Evolutionary conservation across 1,284 basidiomycete genomes (phyloP).

Genomic region (Naganishia sp.): DNA sequence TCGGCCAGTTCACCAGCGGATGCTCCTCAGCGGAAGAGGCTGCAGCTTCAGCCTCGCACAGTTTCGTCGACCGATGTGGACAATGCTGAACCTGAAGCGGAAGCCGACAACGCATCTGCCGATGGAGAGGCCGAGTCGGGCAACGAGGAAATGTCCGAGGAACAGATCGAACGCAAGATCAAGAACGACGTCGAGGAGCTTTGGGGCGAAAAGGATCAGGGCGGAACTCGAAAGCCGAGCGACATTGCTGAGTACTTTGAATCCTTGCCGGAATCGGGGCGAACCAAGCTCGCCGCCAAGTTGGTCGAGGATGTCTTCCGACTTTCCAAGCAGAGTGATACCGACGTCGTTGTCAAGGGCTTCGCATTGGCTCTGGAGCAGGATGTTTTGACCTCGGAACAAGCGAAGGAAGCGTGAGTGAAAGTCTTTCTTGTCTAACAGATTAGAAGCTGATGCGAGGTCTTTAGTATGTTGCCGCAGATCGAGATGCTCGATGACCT

Average conservation of each 20-base stretch:
- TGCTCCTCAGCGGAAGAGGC: slow-evolving; percentile 63
- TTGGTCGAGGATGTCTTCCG: slow-evolving; percentile 83
- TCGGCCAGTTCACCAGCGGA: slow-evolving; percentile 49
- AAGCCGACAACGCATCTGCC: slow-evolving; percentile 59
- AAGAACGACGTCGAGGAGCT: slow-evolving; percentile 58
- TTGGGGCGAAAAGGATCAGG: slow-evolving; percentile 53
- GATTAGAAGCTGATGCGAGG: not conserved
- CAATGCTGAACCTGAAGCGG: slow-evolving; percentile 55
- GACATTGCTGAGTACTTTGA: slow-evolving; percentile 67
- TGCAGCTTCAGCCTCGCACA: slow-evolving; percentile 67
- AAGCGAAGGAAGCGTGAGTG: slow-evolving; percentile 62
- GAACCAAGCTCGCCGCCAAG: slow-evolving; percentile 70
- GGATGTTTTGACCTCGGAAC: slow-evolving; percentile 58
- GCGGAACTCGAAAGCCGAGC: slow-evolving; percentile 50
- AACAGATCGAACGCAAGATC: slow-evolving; percentile 74
- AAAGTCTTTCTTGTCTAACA: not conserved
- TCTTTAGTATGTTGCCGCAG: slow-evolving; percentile 62
- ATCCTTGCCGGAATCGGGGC: slow-evolving; percentile 56
- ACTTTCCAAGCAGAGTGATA: slow-evolving; percentile 83
- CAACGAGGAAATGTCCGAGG: slow-evolving; percentile 62
- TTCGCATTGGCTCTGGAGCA: slow-evolving; percentile 60
- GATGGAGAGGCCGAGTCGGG: slow-evolving; percentile 62
- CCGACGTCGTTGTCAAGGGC: slow-evolving; percentile 66
- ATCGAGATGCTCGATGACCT: slow-evolving; percentile 81
- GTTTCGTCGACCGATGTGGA: slow-evolving; percentile 51